These are phyloP conservation scores for Alternaria triticina DNA, from an alignment of 2,329 filamentous ascomycete genomes.

Conservation along the genomic window DNA sequence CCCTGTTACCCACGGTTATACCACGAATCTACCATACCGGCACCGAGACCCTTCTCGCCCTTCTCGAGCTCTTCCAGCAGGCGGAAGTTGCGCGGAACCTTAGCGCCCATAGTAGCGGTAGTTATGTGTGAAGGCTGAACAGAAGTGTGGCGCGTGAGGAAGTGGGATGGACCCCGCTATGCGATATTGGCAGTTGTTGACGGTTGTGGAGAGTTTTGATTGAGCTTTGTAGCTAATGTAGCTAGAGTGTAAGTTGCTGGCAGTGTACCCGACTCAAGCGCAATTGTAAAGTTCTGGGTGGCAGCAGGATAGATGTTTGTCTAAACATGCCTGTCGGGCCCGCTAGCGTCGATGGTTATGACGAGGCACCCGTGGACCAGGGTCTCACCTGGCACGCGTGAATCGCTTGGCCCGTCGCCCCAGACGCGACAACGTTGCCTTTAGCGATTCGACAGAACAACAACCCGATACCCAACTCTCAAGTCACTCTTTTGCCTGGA, in stretches of 20 bases:
- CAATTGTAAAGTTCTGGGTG: constrained; percentile 11
- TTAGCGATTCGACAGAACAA: constrained; percentile 19
- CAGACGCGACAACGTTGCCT: constrained; percentile 19
- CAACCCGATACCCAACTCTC: neutral
- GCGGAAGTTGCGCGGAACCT: constrained; percentile 94
- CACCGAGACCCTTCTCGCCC: constrained; percentile 95
- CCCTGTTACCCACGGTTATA: neutral
- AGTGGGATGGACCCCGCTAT: constrained; percentile 45
- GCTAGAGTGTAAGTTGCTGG: constrained; percentile 1
- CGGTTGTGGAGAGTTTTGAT: constrained; percentile 1
- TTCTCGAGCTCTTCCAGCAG: constrained; percentile 98
- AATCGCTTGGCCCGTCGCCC: constrained; percentile 26
- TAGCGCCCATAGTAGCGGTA: constrained; percentile 63
- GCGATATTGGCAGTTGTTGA: constrained; percentile 10
- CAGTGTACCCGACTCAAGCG: neutral
- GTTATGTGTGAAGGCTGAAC: constrained; percentile 11
- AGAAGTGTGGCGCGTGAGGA: constrained; percentile 25
- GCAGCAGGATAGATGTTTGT: constrained; percentile 18
- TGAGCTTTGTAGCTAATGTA: neutral
- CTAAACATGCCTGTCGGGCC: constrained; percentile 12
- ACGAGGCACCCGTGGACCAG: constrained; percentile 17
- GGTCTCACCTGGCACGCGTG: constrained; percentile 17
- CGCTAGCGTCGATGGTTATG: constrained; percentile 17
- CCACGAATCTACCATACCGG: constrained; percentile 61
- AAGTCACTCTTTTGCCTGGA: constrained; percentile 13